Conservation (phyloP, 305 asterid genomes). For the Fraxinus floribunda region DNA sequence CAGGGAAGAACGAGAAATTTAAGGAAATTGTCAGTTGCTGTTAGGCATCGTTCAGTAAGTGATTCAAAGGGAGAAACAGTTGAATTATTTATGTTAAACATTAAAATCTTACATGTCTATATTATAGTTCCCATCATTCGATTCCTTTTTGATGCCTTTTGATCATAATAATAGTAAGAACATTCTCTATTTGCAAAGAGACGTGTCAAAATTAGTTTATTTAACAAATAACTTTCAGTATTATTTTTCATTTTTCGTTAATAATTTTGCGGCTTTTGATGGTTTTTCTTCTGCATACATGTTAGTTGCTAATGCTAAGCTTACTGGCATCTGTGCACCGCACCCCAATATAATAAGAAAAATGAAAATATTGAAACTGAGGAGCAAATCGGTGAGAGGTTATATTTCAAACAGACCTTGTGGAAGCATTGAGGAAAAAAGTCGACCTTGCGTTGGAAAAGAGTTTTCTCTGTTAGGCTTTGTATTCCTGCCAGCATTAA, state of each 20-base stretch:
- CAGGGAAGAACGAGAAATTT: conserved; percentile 9
- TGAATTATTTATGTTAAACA: background rate
- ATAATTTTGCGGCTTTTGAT: background rate
- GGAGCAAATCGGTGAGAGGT: background rate
- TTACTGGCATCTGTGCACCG: background rate
- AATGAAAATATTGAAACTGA: background rate
- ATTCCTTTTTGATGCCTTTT: background rate
- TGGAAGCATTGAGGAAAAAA: background rate
- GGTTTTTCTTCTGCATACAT: background rate
- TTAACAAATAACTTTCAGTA: background rate
- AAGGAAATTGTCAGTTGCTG: conserved; percentile 9
- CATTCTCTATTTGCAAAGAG: background rate
- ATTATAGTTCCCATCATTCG: background rate
- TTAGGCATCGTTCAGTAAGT: background rate
- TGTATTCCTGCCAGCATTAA: background rate
- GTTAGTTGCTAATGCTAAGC: background rate
- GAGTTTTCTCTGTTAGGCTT: background rate
- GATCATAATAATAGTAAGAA: background rate
- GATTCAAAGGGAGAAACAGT: background rate
- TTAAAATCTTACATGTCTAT: background rate
- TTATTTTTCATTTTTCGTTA: background rate
- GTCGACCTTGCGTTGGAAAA: background rate
- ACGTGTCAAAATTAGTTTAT: background rate
- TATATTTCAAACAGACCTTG: background rate
- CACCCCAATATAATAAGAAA: background rate